Base-by-base conservation (phyloP, 2,329 filamentous ascomycete species). In the Calonectria pseudoturangicola region DNA sequence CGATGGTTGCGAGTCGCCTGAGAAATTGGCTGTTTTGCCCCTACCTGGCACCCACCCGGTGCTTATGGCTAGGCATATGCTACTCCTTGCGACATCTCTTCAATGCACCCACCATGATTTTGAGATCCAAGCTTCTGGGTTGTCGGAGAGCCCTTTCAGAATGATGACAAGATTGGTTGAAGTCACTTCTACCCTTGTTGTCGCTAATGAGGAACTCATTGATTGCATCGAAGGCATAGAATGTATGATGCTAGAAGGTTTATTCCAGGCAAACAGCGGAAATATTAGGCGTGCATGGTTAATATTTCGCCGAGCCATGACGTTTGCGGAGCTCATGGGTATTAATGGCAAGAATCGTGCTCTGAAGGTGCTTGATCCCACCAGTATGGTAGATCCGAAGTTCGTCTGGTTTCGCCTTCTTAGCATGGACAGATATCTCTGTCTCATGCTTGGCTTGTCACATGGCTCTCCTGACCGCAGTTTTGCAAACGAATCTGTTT, bases 341-440 rank as follows among this genome's bases (percentile, higher is more conserved):
- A 13, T 51, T 10, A 51, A 51, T 21, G 13, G 21, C 13, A 51
- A 27, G 4, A 25, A 15, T 10, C 25, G 9, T 3, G 4, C 48
- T 27, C 3, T 25, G 21, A 51, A 51, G 21, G 13, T 18, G 48
- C 25, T 51, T 27, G 25, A 51, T 13, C 10, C 27, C 13, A 30
- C 9, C 48, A 51, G 15, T 21, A 15, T 4, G 13, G 21, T 13
- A 7, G 48, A 51, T 12, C 25, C 48, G 2, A 50, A 51, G 4
- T 60, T 30, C 50, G 15, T 70, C 5, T 66, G 68, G 68, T 43
- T 70, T 21, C 68, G 68, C 1, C 33, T 70, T 7, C 25, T 70
- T 3, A 25, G 58, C 18, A 36, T 41, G 18, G 68, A 70, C 21
- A 36, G 62, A 8, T 51, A 66, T 27, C 28, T 70, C 16, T 36